These are phyloP conservation scores for Salix purpurea DNA, from an alignment of 345 rosid genomes.

Conservation along the genomic window DNA sequence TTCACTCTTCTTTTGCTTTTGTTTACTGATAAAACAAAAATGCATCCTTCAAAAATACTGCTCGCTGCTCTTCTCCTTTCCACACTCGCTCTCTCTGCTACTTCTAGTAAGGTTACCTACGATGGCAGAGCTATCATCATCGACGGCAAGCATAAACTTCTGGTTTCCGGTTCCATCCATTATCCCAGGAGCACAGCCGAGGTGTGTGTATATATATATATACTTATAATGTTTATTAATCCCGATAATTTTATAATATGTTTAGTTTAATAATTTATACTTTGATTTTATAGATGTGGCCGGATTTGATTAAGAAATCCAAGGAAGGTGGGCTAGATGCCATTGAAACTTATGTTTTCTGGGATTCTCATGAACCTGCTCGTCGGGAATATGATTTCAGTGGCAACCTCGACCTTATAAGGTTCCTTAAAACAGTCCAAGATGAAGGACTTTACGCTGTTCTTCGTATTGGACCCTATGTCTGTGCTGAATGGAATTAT, in stretches of 20 bases:
- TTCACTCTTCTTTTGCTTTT: no score
- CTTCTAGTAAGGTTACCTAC: not conserved
- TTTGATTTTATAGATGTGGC: constrained; percentile 14
- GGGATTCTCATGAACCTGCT: constrained; percentile 21
- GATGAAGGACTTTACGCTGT: constrained; percentile 43
- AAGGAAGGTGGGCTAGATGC: constrained; percentile 10
- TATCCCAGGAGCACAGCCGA: constrained; percentile 15
- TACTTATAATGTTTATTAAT: no score
- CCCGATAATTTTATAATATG: no score
- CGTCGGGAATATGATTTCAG: constrained; percentile 20
- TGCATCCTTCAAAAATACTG: no score
- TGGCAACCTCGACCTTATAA: constrained; percentile 45
- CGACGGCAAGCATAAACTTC: constrained; percentile 2
- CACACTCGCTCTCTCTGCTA: no score
- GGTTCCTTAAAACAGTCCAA: constrained; percentile 57
- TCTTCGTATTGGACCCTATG: constrained; percentile 69
- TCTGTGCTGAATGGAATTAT: constrained; percentile 29
- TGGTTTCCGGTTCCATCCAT: constrained; percentile 13
- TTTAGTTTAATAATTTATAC: not conserved
- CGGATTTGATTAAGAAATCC: constrained; percentile 8
- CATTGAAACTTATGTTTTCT: constrained; percentile 18
- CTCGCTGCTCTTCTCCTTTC: no score
- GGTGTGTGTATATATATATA: not conserved
- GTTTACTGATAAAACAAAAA: no score
- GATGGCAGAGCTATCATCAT: constrained; percentile 12